Percentiles rank a stretch among this genome's conserved stretches.
Conservation (phyloP, 495 filamentous ascomycete species). For the Hypoxylon fuscum region DNA sequence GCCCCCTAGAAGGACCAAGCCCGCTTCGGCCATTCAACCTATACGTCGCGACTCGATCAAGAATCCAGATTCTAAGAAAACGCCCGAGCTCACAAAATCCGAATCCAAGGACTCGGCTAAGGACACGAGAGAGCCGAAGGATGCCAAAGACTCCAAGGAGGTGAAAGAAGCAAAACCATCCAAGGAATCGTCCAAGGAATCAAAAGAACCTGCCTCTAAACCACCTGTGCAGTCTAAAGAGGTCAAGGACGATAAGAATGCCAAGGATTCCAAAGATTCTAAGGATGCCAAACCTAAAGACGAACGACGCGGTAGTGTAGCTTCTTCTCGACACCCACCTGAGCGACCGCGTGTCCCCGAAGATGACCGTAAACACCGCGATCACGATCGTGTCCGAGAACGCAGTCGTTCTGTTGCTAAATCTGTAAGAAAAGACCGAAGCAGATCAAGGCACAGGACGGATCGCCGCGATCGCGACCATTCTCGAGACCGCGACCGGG, state of each 20-base stretch:
- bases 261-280: slow-evolving; percentile 36
- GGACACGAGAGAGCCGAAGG: slow-evolving; percentile 31
- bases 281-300: slow-evolving; percentile 32
- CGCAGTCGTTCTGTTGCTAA: slow-evolving; percentile 35
- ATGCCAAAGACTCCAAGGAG: slow-evolving; percentile 18
- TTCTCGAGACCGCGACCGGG: slow-evolving; percentile 45
- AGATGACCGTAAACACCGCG: slow-evolving; percentile 23
- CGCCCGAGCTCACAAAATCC: slow-evolving; percentile 37
- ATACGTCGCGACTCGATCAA: slow-evolving; percentile 58
- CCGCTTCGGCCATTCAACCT: slow-evolving; percentile 65
- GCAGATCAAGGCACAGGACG: slow-evolving; percentile 36
- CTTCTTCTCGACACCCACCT: slow-evolving; percentile 39
- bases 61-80: slow-evolving; percentile 49
- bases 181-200: slow-evolving; percentile 36
- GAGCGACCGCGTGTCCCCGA: slow-evolving; percentile 15
- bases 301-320: slow-evolving; percentile 48
- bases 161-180: slow-evolving; percentile 6
- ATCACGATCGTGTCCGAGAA: slow-evolving; percentile 38
- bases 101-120: slow-evolving; percentile 41
- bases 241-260: slow-evolving; percentile 36
- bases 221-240: slow-evolving; percentile 31
- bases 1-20: slow-evolving; percentile 59
- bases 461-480: slow-evolving; percentile 46
- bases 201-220: slow-evolving; percentile 20
- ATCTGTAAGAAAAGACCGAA: slow-evolving; percentile 34